Conservation (phyloP, 805 yeast genomes). For the Candida maesae region DNA sequence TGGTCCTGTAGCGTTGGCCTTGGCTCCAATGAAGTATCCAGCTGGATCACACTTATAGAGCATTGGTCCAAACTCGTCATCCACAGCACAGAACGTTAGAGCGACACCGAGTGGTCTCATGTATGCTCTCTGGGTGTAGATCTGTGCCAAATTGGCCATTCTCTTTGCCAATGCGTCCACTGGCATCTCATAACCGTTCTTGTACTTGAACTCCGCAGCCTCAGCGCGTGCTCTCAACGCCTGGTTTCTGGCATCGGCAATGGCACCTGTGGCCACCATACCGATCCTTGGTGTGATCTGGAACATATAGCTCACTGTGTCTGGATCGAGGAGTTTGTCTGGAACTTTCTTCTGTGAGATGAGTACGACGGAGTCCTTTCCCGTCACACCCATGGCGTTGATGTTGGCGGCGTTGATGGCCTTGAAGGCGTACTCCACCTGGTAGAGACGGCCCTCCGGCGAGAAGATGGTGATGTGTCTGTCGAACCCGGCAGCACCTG, state of each 20-base stretch:
- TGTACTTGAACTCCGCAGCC: constrained; percentile 91
- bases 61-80: constrained; percentile 86
- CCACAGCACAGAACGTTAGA: constrained; percentile 80
- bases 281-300: constrained; percentile 79
- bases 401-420: constrained; percentile 92
- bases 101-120: constrained; percentile 98
- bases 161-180: constrained; percentile 88
- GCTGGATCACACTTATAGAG: constrained; percentile 96
- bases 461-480: constrained; percentile 98
- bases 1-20: constrained; percentile 94
- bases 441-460: constrained; percentile 96
- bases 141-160: constrained; percentile 92
- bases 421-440: constrained; percentile 97
- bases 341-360: constrained; percentile 96
- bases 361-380: constrained; percentile 81
- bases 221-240: constrained; percentile 92
- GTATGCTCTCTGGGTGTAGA: constrained; percentile 95
- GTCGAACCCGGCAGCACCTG: constrained; percentile 87
- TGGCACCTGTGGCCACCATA: constrained; percentile 89
- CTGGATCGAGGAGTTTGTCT: constrained; percentile 86
- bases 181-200: constrained; percentile 96
- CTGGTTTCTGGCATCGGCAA: constrained; percentile 91
- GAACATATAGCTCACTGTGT: constrained; percentile 83
- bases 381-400: constrained; percentile 83
- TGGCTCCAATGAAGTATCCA: constrained; percentile 87